Percentiles rank a stretch among this genome's conserved stretches.
phyloP scores from a whole-genome alignment of 2,329 filamentous ascomycete species.

The Albophoma yamanashiensis region DNA sequence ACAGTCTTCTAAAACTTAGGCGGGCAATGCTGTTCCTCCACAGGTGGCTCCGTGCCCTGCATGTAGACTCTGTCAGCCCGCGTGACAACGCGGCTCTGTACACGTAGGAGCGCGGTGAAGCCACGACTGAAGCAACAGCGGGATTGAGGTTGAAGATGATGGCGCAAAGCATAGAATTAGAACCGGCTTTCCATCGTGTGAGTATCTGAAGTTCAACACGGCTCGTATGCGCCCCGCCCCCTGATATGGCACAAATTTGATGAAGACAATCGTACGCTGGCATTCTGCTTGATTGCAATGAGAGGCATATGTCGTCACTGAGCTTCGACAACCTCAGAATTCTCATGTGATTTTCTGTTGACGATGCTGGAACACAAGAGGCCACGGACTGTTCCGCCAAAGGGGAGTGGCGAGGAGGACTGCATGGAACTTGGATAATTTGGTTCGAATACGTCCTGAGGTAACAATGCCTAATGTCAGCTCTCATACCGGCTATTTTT shows the following conservation, averaged over 20 bases:
- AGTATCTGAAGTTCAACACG: no score
- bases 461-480: not conserved
- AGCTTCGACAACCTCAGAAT: no score
- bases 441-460: not conserved
- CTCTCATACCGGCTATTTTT: not conserved
- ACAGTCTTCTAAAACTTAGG: not conserved
- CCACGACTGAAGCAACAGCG: no score
- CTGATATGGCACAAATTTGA: not conserved
- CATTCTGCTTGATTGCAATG: not conserved
- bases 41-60: not conserved
- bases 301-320: no score
- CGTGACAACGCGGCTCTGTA: not conserved
- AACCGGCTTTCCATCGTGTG: no score
- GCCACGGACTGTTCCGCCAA: not conserved
- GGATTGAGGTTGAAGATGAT: not conserved
- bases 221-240: not conserved
- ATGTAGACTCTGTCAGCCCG: not conserved
- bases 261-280: no score
- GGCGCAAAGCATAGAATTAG: not conserved
- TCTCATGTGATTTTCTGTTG: not conserved
- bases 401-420: not conserved
- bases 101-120: not conserved
- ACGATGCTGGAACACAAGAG: not conserved
- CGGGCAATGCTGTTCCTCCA: not conserved
- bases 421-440: not conserved